Base-by-base conservation (phyloP, 176 grass and related monocot genomes). In the Musa acuminata region DNA sequence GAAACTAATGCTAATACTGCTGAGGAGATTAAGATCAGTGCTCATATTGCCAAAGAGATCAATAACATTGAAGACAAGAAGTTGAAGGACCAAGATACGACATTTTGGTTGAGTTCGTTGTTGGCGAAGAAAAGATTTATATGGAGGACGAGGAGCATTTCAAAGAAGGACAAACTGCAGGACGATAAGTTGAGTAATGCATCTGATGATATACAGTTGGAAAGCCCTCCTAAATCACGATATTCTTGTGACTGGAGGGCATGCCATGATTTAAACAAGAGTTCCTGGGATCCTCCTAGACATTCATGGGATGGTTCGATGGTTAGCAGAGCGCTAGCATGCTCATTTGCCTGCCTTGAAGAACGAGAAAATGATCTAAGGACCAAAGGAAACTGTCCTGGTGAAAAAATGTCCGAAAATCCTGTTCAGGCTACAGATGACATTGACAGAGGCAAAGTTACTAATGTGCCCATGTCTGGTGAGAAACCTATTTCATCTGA, bases 271-370 rank as follows among this genome's bases (percentile, higher is more conserved):
- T 82, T 77, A 27, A 78, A 79, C 58, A 87, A 57, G 29, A 74
- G 72, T 50, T 51, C 87, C 14, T 62, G 82, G 29, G 91, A 91
- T 16, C 82, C 85, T 20, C 88, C 84, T 0, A 89, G 91, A 12
- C 96, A 99, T 79, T 99, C 91, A 20, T 99, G 96, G 96, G 96
- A 99, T 50, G 91, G 96, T 1, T 91, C 91, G 0, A 95, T 91
- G 90, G 87, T 89, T 22, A 64, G 88, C 52, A 89, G 73, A 82
- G 88, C 88, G 49, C 69, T 89, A 10, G 70, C 96, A 49, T 99
- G 96, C 65, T 89, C 86, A 29, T 99, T 91, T 63, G 75, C 86
- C 8, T 99, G 91, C 83, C 72, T 99, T 0, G 96, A 99, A 55
- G 96, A 95, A 77, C 52, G 82, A 0, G 23, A 80, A 9, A 82